Base-by-base conservation (phyloP, 148 eudicot species). In the Heliamphora exappendiculata region DNA sequence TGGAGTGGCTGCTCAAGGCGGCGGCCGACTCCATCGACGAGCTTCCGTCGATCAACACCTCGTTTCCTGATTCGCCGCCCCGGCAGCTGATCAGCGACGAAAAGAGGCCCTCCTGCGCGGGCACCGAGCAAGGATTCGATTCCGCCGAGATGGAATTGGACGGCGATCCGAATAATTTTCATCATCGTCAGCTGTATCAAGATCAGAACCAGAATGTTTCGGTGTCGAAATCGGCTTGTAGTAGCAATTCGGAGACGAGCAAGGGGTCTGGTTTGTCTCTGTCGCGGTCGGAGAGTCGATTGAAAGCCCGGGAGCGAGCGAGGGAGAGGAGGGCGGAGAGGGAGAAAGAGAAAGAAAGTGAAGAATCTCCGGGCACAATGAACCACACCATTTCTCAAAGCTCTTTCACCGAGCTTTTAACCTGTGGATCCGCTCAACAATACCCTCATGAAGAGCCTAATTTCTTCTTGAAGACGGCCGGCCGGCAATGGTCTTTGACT, bases 1-100 rank as follows among this genome's bases (percentile, higher is more conserved):
- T 94, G 3, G 98, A 94, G 74, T 94, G 98, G 98, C 79, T 94
- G 19, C 89, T 94, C 7, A 89, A 94, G 41, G 90, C 89, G 0
- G 98, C 98, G 0, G 73, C 86, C 0, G 88, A 80, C n/a, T 78
- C 93, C 22, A 94, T 94, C 34, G 83, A 84, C 3, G 96, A 92
- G 85, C 91, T 94, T 0, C 96, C 96, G n/a, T 78, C 91, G 7
- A 79, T 94, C 44, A 84, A 72, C 28, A 78, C 79, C 7, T 57
- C 84, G 0, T 90, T 90, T 17, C 88, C 90, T 0, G 84, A 88
- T n/a, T n/a, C n/a, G n/a, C n/a, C 3, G 85, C 92, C 1, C 91
- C 93, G 80, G 74, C 87, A 89, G 60, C 58, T 69, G 5, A n/a
- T n/a, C n/a, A 84, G 82, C 57, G 90, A 85, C 26, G 89, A 83